A percentile compares a stretch with the other conserved stretches of the same genome.
Conservation (phyloP, 371 early-diverging fungal species). For the Circinella minor region DNA sequence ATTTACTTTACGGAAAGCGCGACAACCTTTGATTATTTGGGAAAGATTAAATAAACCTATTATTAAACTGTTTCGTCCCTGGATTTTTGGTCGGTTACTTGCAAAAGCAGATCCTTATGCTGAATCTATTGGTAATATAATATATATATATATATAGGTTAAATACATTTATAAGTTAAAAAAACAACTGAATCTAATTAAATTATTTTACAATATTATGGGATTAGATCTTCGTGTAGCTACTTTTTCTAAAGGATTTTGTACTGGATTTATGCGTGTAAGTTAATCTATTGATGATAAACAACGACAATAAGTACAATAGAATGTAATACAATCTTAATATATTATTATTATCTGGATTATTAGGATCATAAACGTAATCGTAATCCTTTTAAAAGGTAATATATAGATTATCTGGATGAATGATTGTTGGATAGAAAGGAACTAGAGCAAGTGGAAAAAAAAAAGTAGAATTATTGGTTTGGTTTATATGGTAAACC, state of each 20-base stretch:
- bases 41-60: conserved; percentile 50
- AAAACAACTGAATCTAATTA: neutral
- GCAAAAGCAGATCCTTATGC: conserved; percentile 49
- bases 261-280: conserved; percentile 57
- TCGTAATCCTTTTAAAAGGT: conserved; percentile 31
- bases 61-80: conserved; percentile 48
- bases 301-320: too few relatives aligned
- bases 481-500: neutral
- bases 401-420: neutral
- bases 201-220: too few relatives aligned
- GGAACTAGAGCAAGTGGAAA: conserved; percentile 14
- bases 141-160: too few relatives aligned
- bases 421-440: neutral
- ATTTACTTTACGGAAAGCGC: conserved; percentile 41
- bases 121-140: conserved; percentile 39
- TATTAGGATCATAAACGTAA: conserved; percentile 27
- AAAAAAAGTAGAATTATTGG: neutral
- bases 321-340: too few relatives aligned
- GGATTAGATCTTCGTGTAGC: conserved; percentile 50
- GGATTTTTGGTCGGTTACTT: conserved; percentile 43
- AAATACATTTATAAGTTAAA: too few relatives aligned
- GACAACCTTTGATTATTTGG: conserved; percentile 51
- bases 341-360: too few relatives aligned
- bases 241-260: conserved; percentile 52
- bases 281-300: conserved; percentile 9